These are phyloP conservation scores for Sclerotinia minor DNA, from an alignment of 2,329 filamentous ascomycete genomes.

Conservation along the genomic window DNA sequence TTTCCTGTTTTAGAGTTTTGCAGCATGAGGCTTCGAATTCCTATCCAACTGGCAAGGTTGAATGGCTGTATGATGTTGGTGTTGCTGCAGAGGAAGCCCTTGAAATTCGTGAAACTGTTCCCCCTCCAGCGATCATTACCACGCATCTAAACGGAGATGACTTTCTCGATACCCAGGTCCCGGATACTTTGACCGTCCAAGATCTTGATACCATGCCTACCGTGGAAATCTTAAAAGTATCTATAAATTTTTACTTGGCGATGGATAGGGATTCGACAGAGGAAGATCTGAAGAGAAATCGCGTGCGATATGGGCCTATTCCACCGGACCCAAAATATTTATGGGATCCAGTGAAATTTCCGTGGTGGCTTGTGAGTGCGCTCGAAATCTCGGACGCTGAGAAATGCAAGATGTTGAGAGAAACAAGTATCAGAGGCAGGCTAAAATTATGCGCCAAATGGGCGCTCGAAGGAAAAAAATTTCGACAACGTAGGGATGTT, in stretches of 20 bases:
- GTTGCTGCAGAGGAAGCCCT: slow-evolving; percentile 75
- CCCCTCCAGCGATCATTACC: slow-evolving; percentile 16
- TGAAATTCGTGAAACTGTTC: slow-evolving; percentile 52
- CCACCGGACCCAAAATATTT: too few species aligned
- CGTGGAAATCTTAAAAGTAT: too few species aligned
- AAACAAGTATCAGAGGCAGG: slow-evolving; percentile 74
- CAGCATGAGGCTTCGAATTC: slow-evolving; percentile 47
- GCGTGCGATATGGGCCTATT: slow-evolving; percentile 64
- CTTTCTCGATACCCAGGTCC: neutral
- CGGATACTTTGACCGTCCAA: slow-evolving; percentile 14
- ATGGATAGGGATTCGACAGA: neutral
- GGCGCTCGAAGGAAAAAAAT: slow-evolving; percentile 49
- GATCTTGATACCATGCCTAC: slow-evolving; percentile 57
- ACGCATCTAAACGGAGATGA: slow-evolving; percentile 28
- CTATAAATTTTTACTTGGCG: too few species aligned
- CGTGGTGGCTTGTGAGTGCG: slow-evolving; percentile 88
- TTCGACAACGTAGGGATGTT: neutral
- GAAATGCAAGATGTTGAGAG: slow-evolving; percentile 74
- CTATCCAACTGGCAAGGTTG: slow-evolving; percentile 56
- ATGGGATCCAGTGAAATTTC: slow-evolving; percentile 70
- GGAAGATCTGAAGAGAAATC: slow-evolving; percentile 67
- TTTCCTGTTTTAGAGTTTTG: slow-evolving; percentile 73
- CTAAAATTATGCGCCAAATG: slow-evolving; percentile 80
- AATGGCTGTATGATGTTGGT: slow-evolving; percentile 79
- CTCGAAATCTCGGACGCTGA: slow-evolving; percentile 75